Base-by-base conservation (phyloP, 495 filamentous ascomycete genomes). In the Endocarpon pusillum region DNA sequence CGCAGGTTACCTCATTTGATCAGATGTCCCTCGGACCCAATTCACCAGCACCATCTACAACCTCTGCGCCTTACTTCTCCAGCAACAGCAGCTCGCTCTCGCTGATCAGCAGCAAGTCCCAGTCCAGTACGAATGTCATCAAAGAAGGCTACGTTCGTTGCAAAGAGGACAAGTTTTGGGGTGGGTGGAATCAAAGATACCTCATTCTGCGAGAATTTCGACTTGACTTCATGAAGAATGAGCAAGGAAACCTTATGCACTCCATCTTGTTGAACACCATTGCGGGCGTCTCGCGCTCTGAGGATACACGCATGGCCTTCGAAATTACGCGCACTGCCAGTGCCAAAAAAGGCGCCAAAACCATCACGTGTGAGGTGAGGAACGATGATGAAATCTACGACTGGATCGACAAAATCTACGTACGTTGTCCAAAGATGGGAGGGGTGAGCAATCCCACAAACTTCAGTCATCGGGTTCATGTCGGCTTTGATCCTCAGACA, bases 391-490 rank as follows among this genome's bases (percentile, higher is more conserved):
- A 97, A 42, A 72, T 94, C 22, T 97, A 97, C 49, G 83, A 91
- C 34, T 97, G 89, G 89, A 92, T 94, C 38, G 89, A 97, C 51
- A 79, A 81, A 51, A 89, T 97, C 41, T 94, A 94, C 49, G 81
- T 83, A 38, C 77, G 89, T 39, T 94, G 85, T 49, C 89, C 89
- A 1, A 87, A 83, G 31, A 93, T 94, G 83, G 85, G 89, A 30
- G 89, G 89, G 38, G 91, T 97, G 6, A 94, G 86, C 58, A 94
- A 94, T 53, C 89, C 89, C 3, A 94, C 91, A 35, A 92, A 94
- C 54, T 96, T 97, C 55, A 81, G 77, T 15, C 89, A 97, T 52
- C 77, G 84, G 12, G 83, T 97, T 21, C 89, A 97, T 51, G 89
- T 97, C 43, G 91, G 87, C 26, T 97, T 97, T 53, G 91, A 97